These are phyloP conservation scores for Magnusiomyces tetraspermus DNA, from an alignment of 1,139 yeast genomes.

Conservation along the genomic window DNA sequence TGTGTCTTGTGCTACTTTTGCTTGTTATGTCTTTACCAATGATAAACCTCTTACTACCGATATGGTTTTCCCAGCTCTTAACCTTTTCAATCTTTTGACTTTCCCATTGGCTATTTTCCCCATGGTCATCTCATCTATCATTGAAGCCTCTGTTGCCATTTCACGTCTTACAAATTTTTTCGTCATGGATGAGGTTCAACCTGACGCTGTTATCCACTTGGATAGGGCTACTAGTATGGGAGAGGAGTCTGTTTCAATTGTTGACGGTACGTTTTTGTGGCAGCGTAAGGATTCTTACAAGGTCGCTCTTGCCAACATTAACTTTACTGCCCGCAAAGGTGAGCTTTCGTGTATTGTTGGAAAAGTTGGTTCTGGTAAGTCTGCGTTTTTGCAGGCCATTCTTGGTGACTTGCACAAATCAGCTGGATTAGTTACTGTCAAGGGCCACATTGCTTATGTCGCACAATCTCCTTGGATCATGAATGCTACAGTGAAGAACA, in stretches of 20 bases:
- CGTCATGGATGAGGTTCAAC: constrained; percentile 69
- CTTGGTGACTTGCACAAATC: constrained; percentile 79
- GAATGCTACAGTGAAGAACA: constrained; percentile 87
- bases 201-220: constrained; percentile 57
- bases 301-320: constrained; percentile 65
- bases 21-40: constrained; percentile 58
- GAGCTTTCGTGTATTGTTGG: constrained; percentile 84
- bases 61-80: constrained; percentile 87
- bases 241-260: constrained; percentile 59
- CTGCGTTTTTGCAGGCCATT: constrained; percentile 73
- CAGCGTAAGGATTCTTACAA: constrained; percentile 67
- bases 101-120: constrained; percentile 96
- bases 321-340: constrained; percentile 66
- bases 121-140: constrained; percentile 72
- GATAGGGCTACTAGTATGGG: constrained; percentile 49
- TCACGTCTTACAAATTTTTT: constrained; percentile 67
- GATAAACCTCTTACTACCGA: constrained; percentile 74
- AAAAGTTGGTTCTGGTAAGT: constrained; percentile 86
- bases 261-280: constrained; percentile 83
- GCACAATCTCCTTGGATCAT: constrained; percentile 95
- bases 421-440: constrained; percentile 62
- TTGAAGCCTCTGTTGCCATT: constrained; percentile 87
- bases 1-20: constrained; percentile 89
- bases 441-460: constrained; percentile 81
- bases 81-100: constrained; percentile 53